Evolutionary conservation across 108 stramenopile species (phyloP).

Genomic region (Discostella stelligeroides): DNA sequence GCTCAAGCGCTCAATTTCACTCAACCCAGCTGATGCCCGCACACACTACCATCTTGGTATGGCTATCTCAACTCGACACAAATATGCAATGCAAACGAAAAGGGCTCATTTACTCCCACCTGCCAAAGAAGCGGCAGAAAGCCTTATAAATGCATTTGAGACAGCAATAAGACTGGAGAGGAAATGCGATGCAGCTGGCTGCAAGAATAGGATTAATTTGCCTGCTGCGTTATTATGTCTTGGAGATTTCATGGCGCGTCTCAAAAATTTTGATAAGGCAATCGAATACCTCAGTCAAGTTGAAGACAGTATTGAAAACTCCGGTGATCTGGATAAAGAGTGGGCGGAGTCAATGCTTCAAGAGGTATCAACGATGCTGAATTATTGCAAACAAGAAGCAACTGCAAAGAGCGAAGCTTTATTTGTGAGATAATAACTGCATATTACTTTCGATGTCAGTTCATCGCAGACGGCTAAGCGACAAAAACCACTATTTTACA

Average conservation of each 20-base stretch:
- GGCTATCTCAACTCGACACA: slow-evolving; percentile 43
- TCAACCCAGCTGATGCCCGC: slow-evolving; percentile 48
- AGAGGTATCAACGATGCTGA: slow-evolving; percentile 24
- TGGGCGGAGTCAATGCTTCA: slow-evolving; percentile 41
- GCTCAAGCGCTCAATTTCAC: slow-evolving; percentile 21
- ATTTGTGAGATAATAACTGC: slow-evolving; percentile 8
- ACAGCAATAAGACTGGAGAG: slow-evolving; percentile 31
- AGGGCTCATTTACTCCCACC: slow-evolving; percentile 47
- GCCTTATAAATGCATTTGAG: slow-evolving; percentile 39
- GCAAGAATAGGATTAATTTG: slow-evolving; percentile 43
- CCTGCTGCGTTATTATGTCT: slow-evolving; percentile 38
- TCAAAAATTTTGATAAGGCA: slow-evolving; percentile 35
- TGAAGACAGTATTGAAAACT: slow-evolving; percentile 11
- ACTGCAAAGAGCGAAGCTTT: slow-evolving; percentile 9
- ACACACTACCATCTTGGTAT: slow-evolving; percentile 44
- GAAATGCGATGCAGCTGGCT: slow-evolving; percentile 31
- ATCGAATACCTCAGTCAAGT: slow-evolving; percentile 31
- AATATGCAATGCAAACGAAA: slow-evolving; percentile 48
- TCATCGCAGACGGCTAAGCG: too few relatives aligned
- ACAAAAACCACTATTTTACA: too few relatives aligned
- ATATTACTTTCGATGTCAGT: too few relatives aligned
- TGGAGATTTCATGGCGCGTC: slow-evolving; percentile 47
- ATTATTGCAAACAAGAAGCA: slow-evolving; percentile 35
- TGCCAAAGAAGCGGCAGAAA: slow-evolving; percentile 30
- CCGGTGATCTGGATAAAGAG: slow-evolving; percentile 27